Base-by-base conservation (phyloP, 768 basidiomycete genomes). In the Leucosporidium yakuticum region DNA sequence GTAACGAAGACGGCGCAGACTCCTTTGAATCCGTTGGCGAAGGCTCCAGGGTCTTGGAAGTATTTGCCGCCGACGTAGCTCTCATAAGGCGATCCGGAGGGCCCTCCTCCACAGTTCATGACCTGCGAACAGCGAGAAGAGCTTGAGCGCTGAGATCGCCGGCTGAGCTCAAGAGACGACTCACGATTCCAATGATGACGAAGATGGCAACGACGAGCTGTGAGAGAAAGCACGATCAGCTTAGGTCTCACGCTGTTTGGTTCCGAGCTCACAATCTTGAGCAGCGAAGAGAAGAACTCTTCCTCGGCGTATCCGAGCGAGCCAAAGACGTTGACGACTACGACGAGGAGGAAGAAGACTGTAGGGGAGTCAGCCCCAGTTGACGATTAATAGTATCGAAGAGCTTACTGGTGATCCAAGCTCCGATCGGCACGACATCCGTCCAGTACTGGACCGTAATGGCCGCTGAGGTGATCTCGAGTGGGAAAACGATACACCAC, bases 381-480 rank as follows among this genome's bases (percentile, higher is more conserved):
- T 12, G 39, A 3, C 11, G 39, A 15, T 44, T 15, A n/a, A n/a
- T n/a, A n/a, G 14, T 44, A 8, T 44, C 39, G 39, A 44, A 44
- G 14, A 2, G 14, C 39, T 44, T 44, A 44, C 39, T 44, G 11
- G 70, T 74, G 54, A 74, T 75, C 71, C 68, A 74, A 0, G 67
- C 76, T 1, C 67, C 74, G 36, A 91, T 76, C 65, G 87, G 89
- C 70, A 91, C 79, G 68, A 21, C 85, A 79, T 74, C 87, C 76
- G 78, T 47, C 54, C 39, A 57, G 47, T 27, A 68, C 66, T 84
- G 83, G 11, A 92, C 80, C 20, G 91, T 87, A 49, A 93, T 83
- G 15, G 90, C 91, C 0, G 90, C 90, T 9, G 90, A 91, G 8
- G 88, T 89, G 36, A 94, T 83, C 75, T 93, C 90, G 0, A 89